A percentile compares a stretch with the other conserved stretches of the same genome.
These are phyloP conservation scores for Talaromyces sp. DNA, from an alignment of 2,329 filamentous ascomycete genomes.

Conservation along the genomic window DNA sequence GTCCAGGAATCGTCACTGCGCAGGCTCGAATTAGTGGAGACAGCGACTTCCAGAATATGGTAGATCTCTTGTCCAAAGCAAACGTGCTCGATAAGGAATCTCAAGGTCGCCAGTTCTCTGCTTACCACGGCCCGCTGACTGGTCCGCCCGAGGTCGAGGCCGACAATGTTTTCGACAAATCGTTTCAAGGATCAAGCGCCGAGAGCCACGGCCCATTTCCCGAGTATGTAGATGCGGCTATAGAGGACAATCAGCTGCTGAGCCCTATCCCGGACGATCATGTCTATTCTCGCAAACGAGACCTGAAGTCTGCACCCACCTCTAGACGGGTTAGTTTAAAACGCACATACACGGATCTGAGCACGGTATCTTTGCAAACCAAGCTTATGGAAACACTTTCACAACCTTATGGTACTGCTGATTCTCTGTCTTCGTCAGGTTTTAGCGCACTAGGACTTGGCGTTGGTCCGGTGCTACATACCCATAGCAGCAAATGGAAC, in stretches of 20 bases:
- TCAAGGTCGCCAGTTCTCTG: constrained; percentile 40
- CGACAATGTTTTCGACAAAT: constrained; percentile 79
- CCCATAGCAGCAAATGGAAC: constrained; percentile 83
- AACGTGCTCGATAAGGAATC: constrained; percentile 65
- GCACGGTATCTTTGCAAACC: constrained; percentile 67
- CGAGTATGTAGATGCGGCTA: constrained; percentile 13
- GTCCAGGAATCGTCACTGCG: constrained; percentile 71
- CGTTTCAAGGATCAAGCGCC: constrained; percentile 53
- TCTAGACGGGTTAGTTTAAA: constrained; percentile 67
- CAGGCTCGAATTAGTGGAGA: constrained; percentile 80
- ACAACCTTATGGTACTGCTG: constrained; percentile 66
- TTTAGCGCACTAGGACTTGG: constrained; percentile 32
- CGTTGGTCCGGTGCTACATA: constrained; percentile 61
- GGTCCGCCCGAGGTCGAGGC: constrained; percentile 69
- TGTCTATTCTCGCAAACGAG: constrained; percentile 22
- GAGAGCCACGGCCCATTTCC: constrained; percentile 13
- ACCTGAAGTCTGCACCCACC: constrained; percentile 40
- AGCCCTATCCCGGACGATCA: constrained; percentile 28
- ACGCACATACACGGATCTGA: constrained; percentile 81
- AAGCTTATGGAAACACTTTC: constrained; percentile 81
- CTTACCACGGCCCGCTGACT: constrained; percentile 62
- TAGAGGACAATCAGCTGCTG: constrained; percentile 21
- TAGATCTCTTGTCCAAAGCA: constrained; percentile 78
- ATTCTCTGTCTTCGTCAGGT: constrained; percentile 36
- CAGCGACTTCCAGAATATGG: constrained; percentile 80